Percentiles rank a stretch among this genome's conserved stretches.
phyloP scores from a whole-genome alignment of 2,329 filamentous ascomycete genomes.

The Myriosclerotinia duriaeana region DNA sequence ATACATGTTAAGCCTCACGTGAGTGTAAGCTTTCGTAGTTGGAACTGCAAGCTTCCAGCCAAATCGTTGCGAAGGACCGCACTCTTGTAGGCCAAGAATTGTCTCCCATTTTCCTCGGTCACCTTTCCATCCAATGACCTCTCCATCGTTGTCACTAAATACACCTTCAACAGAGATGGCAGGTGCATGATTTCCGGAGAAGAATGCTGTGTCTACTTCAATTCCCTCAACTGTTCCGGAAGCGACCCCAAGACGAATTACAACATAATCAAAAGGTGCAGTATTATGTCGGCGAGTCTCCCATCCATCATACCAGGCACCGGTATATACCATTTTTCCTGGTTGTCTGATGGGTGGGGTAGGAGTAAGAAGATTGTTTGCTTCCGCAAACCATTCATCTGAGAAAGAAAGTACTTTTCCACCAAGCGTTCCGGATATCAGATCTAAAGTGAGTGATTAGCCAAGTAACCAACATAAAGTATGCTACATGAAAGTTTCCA shows the following conservation, averaged over 20 bases:
- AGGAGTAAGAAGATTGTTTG: slow-evolving; percentile 63
- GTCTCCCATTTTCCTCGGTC: slow-evolving; percentile 66
- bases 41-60: slow-evolving; percentile 65
- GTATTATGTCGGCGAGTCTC: slow-evolving; percentile 67
- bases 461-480: not conserved
- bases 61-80: slow-evolving; percentile 71
- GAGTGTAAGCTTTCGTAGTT: slow-evolving; percentile 69
- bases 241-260: slow-evolving; percentile 65
- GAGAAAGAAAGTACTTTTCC: slow-evolving; percentile 65
- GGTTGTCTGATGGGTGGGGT: slow-evolving; percentile 60
- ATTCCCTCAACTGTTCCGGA: slow-evolving; percentile 71
- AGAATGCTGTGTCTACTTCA: slow-evolving; percentile 79
- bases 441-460: slow-evolving; percentile 47
- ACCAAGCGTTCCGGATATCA: slow-evolving; percentile 60
- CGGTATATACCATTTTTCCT: slow-evolving; percentile 67
- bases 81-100: slow-evolving; percentile 67
- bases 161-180: slow-evolving; percentile 75
- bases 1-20: slow-evolving; percentile 81
- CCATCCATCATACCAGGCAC: slow-evolving; percentile 71
- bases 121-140: slow-evolving; percentile 63
- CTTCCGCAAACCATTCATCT: slow-evolving; percentile 68
- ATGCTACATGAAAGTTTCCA: not conserved
- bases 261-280: slow-evolving; percentile 64
- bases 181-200: slow-evolving; percentile 79
- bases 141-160: slow-evolving; percentile 64